These are phyloP conservation scores for Pythium phragmitis DNA, from an alignment of 352 stramenopile genomes.

Conservation along the genomic window DNA sequence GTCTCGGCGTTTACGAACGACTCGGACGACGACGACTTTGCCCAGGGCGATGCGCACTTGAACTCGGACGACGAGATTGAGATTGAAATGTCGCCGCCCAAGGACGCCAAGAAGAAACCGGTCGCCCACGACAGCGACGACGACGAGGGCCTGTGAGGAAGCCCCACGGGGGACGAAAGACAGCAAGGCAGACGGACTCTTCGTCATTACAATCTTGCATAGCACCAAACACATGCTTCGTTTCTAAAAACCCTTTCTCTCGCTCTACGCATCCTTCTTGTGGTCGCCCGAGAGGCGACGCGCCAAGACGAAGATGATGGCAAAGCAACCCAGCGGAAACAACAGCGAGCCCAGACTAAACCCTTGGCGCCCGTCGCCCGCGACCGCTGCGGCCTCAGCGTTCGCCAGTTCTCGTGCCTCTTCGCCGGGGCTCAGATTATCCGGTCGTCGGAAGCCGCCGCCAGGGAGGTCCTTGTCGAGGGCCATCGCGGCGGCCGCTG, in stretches of 20 bases:
- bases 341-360: conserved; percentile 38
- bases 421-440: conserved; percentile 1
- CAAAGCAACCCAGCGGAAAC: conserved; percentile 52
- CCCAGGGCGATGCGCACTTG: conserved; percentile 26
- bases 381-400: conserved; percentile 3
- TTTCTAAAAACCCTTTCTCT: neutral
- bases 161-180: neutral
- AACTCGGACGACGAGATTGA: conserved; percentile 61
- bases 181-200: neutral
- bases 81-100: conserved; percentile 33
- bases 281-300: conserved; percentile 62
- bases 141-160: conserved; percentile 31
- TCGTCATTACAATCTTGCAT: neutral
- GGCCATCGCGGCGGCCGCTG: conserved; percentile 14
- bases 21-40: conserved; percentile 46
- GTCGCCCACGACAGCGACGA: conserved; percentile 32
- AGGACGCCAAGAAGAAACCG: conserved; percentile 33
- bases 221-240: neutral
- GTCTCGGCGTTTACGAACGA: conserved; percentile 49
- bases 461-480: conserved; percentile 61
- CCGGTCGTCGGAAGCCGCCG: conserved; percentile 43
- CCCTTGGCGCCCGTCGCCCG: conserved; percentile 6
- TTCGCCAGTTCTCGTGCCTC: conserved; percentile 19
- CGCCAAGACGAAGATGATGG: conserved; percentile 48
- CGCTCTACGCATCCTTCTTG: conserved; percentile 65